phyloP scores from a whole-genome alignment of 2,329 filamentous ascomycete species.

The Cladosporium sp. region DNA sequence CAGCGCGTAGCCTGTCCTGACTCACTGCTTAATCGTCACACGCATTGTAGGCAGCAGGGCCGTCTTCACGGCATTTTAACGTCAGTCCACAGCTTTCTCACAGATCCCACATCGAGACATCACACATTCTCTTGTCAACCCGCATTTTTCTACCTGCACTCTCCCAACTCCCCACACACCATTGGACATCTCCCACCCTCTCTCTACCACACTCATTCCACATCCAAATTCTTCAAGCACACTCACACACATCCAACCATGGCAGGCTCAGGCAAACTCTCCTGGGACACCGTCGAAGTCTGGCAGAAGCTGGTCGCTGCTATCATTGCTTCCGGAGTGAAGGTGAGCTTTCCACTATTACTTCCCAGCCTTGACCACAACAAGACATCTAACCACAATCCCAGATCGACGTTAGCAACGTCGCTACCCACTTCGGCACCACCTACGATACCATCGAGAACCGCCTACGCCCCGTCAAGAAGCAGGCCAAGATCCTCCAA shows the following conservation, averaged over 20 bases:
- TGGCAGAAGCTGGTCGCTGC: conserved; percentile 43
- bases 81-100: conserved; percentile 2
- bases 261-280: conserved; percentile 10
- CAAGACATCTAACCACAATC: neutral
- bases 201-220: neutral
- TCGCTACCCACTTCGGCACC: conserved; percentile 48
- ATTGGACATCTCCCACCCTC: neutral
- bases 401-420: conserved; percentile 47
- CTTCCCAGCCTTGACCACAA: too few species aligned
- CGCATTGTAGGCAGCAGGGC: neutral
- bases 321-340: conserved; percentile 40
- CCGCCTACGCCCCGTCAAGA: conserved; percentile 48
- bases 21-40: conserved; percentile 1
- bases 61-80: neutral
- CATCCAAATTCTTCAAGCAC: neutral
- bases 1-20: neutral
- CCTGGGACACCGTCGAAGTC: conserved; percentile 18
- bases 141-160: neutral
- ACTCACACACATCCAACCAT: neutral
- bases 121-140: neutral
- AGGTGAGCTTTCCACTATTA: conserved; percentile 28
- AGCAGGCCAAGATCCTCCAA: conserved; percentile 39
- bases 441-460: conserved; percentile 52
- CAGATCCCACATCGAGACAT: neutral
- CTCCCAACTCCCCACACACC: neutral